Percentiles rank a stretch among this genome's conserved stretches.
phyloP scores from a whole-genome alignment of 2,329 filamentous ascomycete genomes.

The Neonectria neomacrospora region DNA sequence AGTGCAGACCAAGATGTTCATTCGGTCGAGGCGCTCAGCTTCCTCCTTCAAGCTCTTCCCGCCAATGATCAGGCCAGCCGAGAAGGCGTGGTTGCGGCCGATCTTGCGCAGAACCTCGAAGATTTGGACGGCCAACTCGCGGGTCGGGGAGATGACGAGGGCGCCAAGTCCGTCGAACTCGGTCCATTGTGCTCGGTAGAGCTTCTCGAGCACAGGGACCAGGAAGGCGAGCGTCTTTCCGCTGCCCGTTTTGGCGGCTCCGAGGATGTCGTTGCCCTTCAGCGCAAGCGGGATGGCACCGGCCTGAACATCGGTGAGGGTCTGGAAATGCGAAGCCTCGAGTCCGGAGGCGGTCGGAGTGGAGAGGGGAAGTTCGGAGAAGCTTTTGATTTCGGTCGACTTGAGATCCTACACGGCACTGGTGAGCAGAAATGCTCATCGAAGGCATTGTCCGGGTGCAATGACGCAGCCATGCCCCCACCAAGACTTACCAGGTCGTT shows the following conservation, averaged over 20 bases:
- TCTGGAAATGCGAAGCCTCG: conserved; percentile 87
- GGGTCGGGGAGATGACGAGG: conserved; percentile 91
- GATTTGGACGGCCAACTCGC: conserved; percentile 95
- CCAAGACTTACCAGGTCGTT: conserved; percentile 47
- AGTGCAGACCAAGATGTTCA: conserved; percentile 98
- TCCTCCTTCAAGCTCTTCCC: conserved; percentile 91
- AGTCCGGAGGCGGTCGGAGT: conserved; percentile 82
- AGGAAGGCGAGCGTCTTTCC: conserved; percentile 96
- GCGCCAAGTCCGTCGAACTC: conserved; percentile 92
- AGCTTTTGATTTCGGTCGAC: conserved; percentile 69
- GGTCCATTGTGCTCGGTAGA: conserved; percentile 90
- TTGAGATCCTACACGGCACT: conserved; percentile 66
- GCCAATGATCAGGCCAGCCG: conserved; percentile 91
- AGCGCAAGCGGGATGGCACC: conserved; percentile 89
- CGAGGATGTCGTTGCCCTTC: conserved; percentile 87
- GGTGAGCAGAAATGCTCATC: conserved; percentile 24
- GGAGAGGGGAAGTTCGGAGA: conserved; percentile 88
- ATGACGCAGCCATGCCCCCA: conserved; percentile 10
- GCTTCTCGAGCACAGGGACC: conserved; percentile 89
- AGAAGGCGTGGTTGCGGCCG: conserved; percentile 88
- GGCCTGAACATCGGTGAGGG: conserved; percentile 90
- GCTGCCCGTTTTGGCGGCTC: conserved; percentile 93
- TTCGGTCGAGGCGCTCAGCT: conserved; percentile 82
- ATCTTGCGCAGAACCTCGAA: conserved; percentile 94
- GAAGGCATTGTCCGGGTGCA: background rate